These are phyloP conservation scores for Ceriops tagal DNA, from an alignment of 345 rosid genomes.

Conservation along the genomic window DNA sequence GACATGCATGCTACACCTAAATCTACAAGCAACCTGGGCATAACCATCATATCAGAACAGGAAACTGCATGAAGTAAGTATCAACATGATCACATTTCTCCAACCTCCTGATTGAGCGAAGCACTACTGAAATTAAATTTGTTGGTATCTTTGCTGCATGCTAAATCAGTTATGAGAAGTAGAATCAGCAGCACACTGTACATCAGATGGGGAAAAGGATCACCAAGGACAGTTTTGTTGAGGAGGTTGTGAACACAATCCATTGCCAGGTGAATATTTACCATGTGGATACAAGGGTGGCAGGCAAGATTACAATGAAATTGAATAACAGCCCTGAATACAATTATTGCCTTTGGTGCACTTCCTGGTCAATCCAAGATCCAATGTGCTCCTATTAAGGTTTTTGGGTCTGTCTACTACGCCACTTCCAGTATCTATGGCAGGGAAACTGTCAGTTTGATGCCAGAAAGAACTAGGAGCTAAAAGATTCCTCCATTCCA, in stretches of 20 bases:
- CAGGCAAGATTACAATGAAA: conserved; percentile 18
- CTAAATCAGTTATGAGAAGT: neutral
- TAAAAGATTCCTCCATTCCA: conserved; percentile 36
- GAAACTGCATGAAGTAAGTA: neutral
- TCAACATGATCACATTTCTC: conserved; percentile 3
- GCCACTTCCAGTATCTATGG: conserved; percentile 17
- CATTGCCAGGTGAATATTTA: conserved; percentile 19
- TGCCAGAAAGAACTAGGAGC: conserved; percentile 15
- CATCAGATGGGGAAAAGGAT: conserved; percentile 41
- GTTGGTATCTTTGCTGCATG: conserved; percentile 16
- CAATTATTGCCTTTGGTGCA: conserved; percentile 4
- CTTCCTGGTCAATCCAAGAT: neutral
- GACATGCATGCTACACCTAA: conserved; percentile 10
- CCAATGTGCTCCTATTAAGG: conserved; percentile 10
- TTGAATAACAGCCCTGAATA: conserved; percentile 9
- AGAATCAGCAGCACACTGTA: conserved; percentile 26
- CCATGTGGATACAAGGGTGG: conserved; percentile 37
- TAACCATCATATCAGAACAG: conserved; percentile 3
- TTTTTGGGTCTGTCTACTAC: conserved; percentile 19
- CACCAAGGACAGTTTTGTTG: conserved; percentile 25
- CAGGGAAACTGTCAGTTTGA: conserved; percentile 9
- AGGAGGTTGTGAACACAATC: conserved; percentile 12
- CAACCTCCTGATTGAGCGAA: conserved; percentile 6
- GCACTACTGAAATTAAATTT: conserved; percentile 1
- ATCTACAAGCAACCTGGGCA: conserved; percentile 9